Conservation (phyloP, 2,329 filamentous ascomycete genomes). For the Fusarium protoensiforme region DNA sequence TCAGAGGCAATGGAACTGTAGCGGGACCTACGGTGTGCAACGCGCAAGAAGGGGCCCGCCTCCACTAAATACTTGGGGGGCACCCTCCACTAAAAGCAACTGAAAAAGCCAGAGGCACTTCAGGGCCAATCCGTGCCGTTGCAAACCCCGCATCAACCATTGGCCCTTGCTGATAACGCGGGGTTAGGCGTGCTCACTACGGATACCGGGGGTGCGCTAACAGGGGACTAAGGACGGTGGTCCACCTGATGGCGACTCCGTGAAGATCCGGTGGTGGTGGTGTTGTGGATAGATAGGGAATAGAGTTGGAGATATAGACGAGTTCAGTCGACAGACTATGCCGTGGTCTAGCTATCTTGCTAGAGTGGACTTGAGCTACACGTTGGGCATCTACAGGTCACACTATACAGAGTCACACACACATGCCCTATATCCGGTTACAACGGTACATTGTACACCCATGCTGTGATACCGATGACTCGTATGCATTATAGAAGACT, state of each 20-base stretch:
- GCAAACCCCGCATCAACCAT: conserved; percentile 36
- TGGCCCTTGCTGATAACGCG: conserved; percentile 33
- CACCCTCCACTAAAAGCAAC: not conserved
- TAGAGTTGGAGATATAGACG: not conserved
- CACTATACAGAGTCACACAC: not conserved
- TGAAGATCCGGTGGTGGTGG: not conserved
- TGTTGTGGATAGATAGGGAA: not conserved
- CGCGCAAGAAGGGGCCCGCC: conserved; percentile 25
- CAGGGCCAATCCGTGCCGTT: not conserved
- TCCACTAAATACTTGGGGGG: conserved; percentile 34
- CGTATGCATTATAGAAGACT: not conserved
- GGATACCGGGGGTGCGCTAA: not conserved
- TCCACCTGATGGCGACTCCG: not conserved
- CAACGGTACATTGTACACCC: not conserved
- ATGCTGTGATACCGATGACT: not conserved
- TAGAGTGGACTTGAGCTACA: not conserved
- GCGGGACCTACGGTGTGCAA: not conserved
- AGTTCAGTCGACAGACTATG: not conserved
- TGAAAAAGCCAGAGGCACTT: not conserved
- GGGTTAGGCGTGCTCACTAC: not conserved
- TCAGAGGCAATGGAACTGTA: not conserved
- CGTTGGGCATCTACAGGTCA: not conserved
- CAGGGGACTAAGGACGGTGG: not conserved
- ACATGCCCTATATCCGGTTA: not conserved
- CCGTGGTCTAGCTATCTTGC: not conserved